Evolutionary conservation across 2,329 filamentous ascomycete species (phyloP), one percentile per base, ranked within the genome.

Genomic region (Xylogone sp.): DNA sequence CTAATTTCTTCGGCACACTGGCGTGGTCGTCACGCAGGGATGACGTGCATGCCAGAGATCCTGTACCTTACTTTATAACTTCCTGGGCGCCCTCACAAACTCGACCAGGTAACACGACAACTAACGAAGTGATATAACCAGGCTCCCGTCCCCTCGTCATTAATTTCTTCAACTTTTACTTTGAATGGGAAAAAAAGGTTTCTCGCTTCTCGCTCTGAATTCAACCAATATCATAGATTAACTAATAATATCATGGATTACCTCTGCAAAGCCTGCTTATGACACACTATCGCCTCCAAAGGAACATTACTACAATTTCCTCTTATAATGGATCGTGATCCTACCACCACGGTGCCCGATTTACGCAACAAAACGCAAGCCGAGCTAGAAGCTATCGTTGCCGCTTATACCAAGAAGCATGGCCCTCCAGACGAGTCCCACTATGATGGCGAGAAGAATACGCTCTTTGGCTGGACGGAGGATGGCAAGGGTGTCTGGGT

Each of bases 371-470:
- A 45, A 19, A 16, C 22, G 43, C 20, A 45, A 45, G 19, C 19
- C 21, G 43, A 21, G 43, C 19, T 21, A 21, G 43, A 45, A 45
- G 19, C 9, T 45, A 9, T 45, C 43, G n/a, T 45, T 21, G 21
- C 20, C 19, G n/a, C 16, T 19, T 45, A 45, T 45, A 16, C 43
- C 43, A 24, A 45, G 43, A 45, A 45, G 43, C 43, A 45, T 16
- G 43, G 43, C 6, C 43, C 43, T 19, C 43, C 43, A 45, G 43
- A 45, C 43, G 43, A 45, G 43, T 21, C 43, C 21, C 42, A 43
- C 42, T 45, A 45, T 45, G 43, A 45, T 45, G 43, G 43, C 19
- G 18, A 9, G n/a, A 45, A 45, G 43, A 45, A 45, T 16, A 21
- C 43, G 43, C 22, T 45, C 22, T 45, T 45, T 19, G 43, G 43